Evolutionary conservation across 1,139 yeast genomes (phyloP).

Genomic region (Eremothecium coryli): DNA sequence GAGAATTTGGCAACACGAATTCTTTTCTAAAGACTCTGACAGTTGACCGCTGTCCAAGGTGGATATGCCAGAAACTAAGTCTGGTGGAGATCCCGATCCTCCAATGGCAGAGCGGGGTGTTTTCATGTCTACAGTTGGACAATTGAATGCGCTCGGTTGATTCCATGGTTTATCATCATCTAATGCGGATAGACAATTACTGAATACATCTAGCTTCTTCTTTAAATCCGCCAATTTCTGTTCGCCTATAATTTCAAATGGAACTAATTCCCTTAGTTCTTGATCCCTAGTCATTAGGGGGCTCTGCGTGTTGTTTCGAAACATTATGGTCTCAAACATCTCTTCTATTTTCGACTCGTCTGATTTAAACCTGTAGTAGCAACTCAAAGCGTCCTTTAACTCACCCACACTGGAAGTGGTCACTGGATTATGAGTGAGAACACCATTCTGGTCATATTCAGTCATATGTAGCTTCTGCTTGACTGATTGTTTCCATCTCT

Average conservation of each 20-base stretch:
- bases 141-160: slow-evolving; percentile 3
- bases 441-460: slow-evolving; percentile 2
- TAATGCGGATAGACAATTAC: slow-evolving; percentile 3
- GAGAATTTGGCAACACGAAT: slow-evolving; percentile 3
- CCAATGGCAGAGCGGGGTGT: slow-evolving; percentile 4
- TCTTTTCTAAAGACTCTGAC: slow-evolving; percentile 1
- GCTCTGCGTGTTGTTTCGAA: slow-evolving; percentile 1
- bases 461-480: slow-evolving; percentile 5
- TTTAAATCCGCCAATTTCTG: slow-evolving; percentile 4
- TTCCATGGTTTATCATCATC: slow-evolving; percentile 5
- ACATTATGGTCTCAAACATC: slow-evolving; percentile 5
- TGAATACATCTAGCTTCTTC: slow-evolving; percentile 4
- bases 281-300: slow-evolving; percentile 7
- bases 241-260: slow-evolving; percentile 7
- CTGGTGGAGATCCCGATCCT: slow-evolving; percentile 5
- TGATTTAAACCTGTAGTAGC: slow-evolving; percentile 3
- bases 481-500: slow-evolving; percentile 4
- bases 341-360: slow-evolving; percentile 4
- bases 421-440: neutral
- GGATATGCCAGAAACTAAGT: slow-evolving; percentile 3
- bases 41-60: slow-evolving; percentile 3
- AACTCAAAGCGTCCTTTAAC: slow-evolving; percentile 3
- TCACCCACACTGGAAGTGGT: slow-evolving; percentile 1
- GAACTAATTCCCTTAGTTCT: slow-evolving; percentile 5
- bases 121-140: slow-evolving; percentile 1